These are phyloP conservation scores for Candida germanica DNA, from an alignment of 805 yeast genomes.

Conservation along the genomic window DNA sequence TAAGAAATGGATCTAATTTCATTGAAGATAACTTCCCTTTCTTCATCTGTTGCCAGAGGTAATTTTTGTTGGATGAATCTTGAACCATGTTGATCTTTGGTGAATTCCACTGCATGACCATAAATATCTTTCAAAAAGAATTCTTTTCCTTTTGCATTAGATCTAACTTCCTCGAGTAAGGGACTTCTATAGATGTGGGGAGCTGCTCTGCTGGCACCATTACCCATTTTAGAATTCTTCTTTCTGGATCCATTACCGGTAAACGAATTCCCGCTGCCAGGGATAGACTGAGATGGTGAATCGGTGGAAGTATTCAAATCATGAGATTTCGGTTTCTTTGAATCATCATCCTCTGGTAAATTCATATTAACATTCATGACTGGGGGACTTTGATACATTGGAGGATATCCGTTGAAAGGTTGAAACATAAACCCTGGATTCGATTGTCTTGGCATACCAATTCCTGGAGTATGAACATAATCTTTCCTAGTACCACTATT, in stretches of 20 bases:
- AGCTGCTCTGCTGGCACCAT: slow-evolving; percentile 19
- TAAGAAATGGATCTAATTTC: slow-evolving; percentile 74
- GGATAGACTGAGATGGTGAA: neutral
- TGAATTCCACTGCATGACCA: slow-evolving; percentile 87
- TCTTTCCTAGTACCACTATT: neutral
- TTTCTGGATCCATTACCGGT: slow-evolving; percentile 11
- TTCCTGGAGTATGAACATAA: slow-evolving; percentile 15
- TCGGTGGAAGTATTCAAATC: neutral
- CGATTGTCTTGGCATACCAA: slow-evolving; percentile 36
- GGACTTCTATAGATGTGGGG: slow-evolving; percentile 70
- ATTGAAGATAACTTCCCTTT: slow-evolving; percentile 74
- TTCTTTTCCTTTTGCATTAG: slow-evolving; percentile 54
- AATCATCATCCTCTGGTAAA: slow-evolving; percentile 1
- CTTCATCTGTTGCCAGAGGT: slow-evolving; percentile 61
- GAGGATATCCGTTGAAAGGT: slow-evolving; percentile 48
- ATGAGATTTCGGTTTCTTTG: slow-evolving; percentile 4
- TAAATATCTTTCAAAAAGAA: slow-evolving; percentile 69
- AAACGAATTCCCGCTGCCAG: neutral
- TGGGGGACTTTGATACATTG: slow-evolving; percentile 28
- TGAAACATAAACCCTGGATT: slow-evolving; percentile 43
- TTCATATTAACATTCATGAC: slow-evolving; percentile 6
- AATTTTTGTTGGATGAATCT: slow-evolving; percentile 91
- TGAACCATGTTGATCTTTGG: slow-evolving; percentile 96
- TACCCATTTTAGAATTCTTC: slow-evolving; percentile 3
- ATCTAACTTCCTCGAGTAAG: slow-evolving; percentile 78